phyloP scores from a whole-genome alignment of 208 protist species.

The Leishmania arabica region DNA sequence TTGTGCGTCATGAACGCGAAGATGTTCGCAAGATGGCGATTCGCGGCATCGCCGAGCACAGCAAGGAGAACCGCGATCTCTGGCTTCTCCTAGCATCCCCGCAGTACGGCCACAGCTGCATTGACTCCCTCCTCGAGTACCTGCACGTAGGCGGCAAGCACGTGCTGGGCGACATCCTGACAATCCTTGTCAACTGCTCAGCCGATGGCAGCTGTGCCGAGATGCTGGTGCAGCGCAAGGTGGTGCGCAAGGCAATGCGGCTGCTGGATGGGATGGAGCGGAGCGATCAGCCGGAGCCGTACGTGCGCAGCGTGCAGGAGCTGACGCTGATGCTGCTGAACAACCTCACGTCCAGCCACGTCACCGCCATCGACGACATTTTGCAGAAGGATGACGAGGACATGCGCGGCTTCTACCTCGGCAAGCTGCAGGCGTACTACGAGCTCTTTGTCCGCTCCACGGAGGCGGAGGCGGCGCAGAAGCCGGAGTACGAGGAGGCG shows the following conservation, averaged over 20 bases:
- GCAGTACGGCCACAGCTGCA: conserved; percentile 35
- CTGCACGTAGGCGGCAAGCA: conserved; percentile 46
- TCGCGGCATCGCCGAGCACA: conserved; percentile 72
- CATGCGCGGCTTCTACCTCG: conserved; percentile 80
- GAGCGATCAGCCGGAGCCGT: conserved; percentile 33
- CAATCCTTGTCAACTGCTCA: conserved; percentile 82
- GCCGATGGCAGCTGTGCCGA: conserved; percentile 72
- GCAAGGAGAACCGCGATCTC: conserved; percentile 73
- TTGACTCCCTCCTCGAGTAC: conserved; percentile 69
- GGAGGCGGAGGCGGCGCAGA: conserved; percentile 13
- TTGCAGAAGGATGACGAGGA: conserved; percentile 82
- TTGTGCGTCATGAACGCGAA: conserved; percentile 65
- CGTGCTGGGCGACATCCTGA: conserved; percentile 77
- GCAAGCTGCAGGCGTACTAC: conserved; percentile 72
- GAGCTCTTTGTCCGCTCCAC: conserved; percentile 28
- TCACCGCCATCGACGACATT: conserved; percentile 72
- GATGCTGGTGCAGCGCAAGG: conserved; percentile 60
- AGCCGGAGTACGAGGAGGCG: not conserved
- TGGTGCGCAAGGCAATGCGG: conserved; percentile 80
- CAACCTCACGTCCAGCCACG: conserved; percentile 81
- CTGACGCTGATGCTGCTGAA: conserved; percentile 86
- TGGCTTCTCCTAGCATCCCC: conserved; percentile 50
- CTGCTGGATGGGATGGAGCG: conserved; percentile 70
- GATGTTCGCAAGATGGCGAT: conserved; percentile 88
- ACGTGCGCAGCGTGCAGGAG: conserved; percentile 62